Evolutionary conservation across 2,329 filamentous ascomycete genomes (phyloP), one percentile per base, ranked within the genome.

Genomic region (Fusarium sp.): DNA sequence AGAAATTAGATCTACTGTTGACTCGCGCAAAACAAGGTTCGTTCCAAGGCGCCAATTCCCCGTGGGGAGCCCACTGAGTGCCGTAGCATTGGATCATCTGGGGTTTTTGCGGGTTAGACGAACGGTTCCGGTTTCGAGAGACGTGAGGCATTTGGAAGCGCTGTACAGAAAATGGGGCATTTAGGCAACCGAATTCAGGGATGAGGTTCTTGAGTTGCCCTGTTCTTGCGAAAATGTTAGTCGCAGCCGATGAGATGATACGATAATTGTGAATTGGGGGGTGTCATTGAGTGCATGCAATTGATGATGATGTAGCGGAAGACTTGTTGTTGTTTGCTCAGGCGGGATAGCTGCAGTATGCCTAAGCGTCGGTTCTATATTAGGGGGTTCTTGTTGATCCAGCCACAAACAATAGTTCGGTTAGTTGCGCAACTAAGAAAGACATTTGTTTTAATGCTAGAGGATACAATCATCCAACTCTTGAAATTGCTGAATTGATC

Each of bases 1-100:
- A 26, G 28, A 47, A 44, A 50, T 51, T 47, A 39, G n/a, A 64
- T 69, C 35, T 24, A 38, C 18, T 31, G 28, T 72, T 66, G 70
- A 72, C 70, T 73, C 70, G 70, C 60, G 59, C 11, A 31, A 39
- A 51, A 61, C 70, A 73, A 71, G 55, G 70, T 67, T 72, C 26
- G 45, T 58, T 73, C 66, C 65, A 69, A 69, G 66, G 64, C 45
- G 45, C 47, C 35, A 41, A 30, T 68, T 59, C 66, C 66, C 66
- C 66, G 31, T 69, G 66, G 66, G 66, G 66, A 68, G 20, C 36
- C 30, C 30, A 48, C 28, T 48, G n/a, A n/a, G 64, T 38, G 38
- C 36, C 31, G 47, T 53, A 42, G 30, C 63, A 36, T 62, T 36
- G 60, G 41, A 41, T 62, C 42, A 18, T 48, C 65, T 50, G 65